Conservation (phyloP, 179 eudicot species). For the Beta corolliflora region DNA sequence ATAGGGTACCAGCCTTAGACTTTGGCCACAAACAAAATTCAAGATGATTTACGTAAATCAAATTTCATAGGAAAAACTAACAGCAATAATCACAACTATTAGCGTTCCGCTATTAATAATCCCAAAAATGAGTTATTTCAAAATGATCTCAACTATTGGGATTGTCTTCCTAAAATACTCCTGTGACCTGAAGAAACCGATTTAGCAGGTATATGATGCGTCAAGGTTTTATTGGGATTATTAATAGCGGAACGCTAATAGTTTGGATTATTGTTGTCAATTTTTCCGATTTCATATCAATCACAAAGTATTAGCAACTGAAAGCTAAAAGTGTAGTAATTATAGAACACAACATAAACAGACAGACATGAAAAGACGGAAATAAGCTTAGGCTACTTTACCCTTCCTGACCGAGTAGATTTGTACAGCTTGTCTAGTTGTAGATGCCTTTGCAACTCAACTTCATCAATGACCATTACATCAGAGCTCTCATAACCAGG, state of each 20-base stretch:
- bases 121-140: too few relatives aligned
- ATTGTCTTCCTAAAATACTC: too few relatives aligned
- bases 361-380: constrained; percentile 1
- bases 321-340: not conserved
- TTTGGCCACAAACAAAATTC: not conserved
- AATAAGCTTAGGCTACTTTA: constrained; percentile 28
- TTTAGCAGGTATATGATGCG: too few relatives aligned
- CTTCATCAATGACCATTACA: constrained; percentile 82
- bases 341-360: not conserved
- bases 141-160: too few relatives aligned
- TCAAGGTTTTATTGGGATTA: too few relatives aligned
- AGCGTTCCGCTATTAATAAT: too few relatives aligned
- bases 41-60: not conserved
- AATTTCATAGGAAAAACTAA: too few relatives aligned
- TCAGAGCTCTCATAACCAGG: constrained; percentile 87
- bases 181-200: too few relatives aligned
- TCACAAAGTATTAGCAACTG: not conserved
- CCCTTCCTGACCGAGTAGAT: constrained; percentile 90
- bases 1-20: not conserved
- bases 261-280: too few relatives aligned
- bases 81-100: too few relatives aligned
- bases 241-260: too few relatives aligned
- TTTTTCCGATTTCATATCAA: not conserved
- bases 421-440: constrained; percentile 82
- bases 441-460: constrained; percentile 83